phyloP scores from a whole-genome alignment of 2,329 filamentous ascomycete genomes.

The Xylariomycetidae sp. region DNA sequence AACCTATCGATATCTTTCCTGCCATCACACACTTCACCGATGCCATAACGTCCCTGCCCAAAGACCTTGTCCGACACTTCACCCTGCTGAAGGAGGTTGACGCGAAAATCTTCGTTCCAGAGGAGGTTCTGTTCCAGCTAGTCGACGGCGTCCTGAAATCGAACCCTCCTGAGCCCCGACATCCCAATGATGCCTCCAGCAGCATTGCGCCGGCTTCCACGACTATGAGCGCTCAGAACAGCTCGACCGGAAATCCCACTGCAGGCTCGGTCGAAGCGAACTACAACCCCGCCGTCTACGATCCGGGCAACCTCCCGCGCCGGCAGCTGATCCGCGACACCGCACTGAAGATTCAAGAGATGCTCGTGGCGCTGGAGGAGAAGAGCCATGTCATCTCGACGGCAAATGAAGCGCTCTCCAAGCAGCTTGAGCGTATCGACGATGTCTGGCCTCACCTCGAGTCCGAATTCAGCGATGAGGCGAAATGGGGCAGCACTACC shows the following conservation, averaged over 20 bases:
- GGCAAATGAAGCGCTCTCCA: conserved; percentile 81
- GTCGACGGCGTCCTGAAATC: conserved; percentile 58
- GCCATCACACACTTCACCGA: conserved; percentile 77
- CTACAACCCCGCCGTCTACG: conserved; percentile 40
- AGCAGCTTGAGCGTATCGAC: conserved; percentile 78
- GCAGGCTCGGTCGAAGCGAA: conserved; percentile 37
- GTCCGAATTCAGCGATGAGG: conserved; percentile 86
- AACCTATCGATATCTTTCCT: conserved; percentile 61
- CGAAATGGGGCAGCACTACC: conserved; percentile 81
- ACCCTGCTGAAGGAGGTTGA: conserved; percentile 96
- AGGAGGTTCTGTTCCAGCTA: conserved; percentile 73
- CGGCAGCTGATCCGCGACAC: conserved; percentile 74
- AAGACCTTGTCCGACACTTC: conserved; percentile 92
- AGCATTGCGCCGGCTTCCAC: conserved; percentile 37
- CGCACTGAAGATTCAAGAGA: conserved; percentile 70
- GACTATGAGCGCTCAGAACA: conserved; percentile 45
- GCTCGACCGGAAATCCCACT: conserved; percentile 33
- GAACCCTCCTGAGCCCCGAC: conserved; percentile 39
- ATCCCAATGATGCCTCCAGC: conserved; percentile 37
- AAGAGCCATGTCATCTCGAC: conserved; percentile 96
- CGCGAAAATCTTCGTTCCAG: conserved; percentile 86
- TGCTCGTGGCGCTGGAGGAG: conserved; percentile 88
- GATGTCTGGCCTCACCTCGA: conserved; percentile 83
- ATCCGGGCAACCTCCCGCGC: conserved; percentile 55
- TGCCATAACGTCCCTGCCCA: conserved; percentile 83